Evolutionary conservation across 2,329 filamentous ascomycete species (phyloP), one percentile per base, ranked within the genome.

Genomic region (Aspergillaceae sp.): DNA sequence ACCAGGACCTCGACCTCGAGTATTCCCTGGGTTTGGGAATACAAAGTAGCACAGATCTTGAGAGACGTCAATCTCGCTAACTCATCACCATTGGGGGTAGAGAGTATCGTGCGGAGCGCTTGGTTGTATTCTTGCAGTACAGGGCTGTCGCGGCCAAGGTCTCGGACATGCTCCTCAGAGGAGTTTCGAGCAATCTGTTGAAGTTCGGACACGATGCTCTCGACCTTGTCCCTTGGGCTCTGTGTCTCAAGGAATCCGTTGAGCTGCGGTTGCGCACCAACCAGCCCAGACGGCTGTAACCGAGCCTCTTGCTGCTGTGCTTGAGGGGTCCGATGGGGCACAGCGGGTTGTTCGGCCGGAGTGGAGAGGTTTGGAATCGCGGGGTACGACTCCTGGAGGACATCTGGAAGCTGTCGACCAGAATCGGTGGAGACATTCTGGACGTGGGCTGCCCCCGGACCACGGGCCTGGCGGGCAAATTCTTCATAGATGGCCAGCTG

Each of bases 401-500:
- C 74, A 56, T 83, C 80, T 7, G 78, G 76, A 43, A 83, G 63
- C 53, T 82, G 79, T 46, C 80, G 75, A 41, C 74, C 74, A 46
- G 73, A 74, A 51, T 83, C 80, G 42, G 78, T 75, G 2, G 78
- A 78, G 6, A 70, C 65, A 64, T 62, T 81, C 64, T 66, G 80
- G 61, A 61, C 74, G 62, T 70, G 82, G 65, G 50, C 75, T 55
- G 61, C 74, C 64, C 60, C 66, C 37, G 77, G 68, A n/a, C 77
- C 79, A 46, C 88, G 84, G 29, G 87, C 84, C 62, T 94, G 88
- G 46, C 89, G 79, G 7, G 87, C 88, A 65, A 98, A 98, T 52
- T 97, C 90, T 60, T 97, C 90, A 60, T 98, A 98, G 28, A 98
- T 94, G 7, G 87, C 87, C 73, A 97, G 80, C 60, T 98, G 92